Percentiles rank a stretch among this genome's conserved stretches.
Evolutionary conservation across 306 rosid genomes (phyloP).

Genomic region (Canavalia ensiformis): DNA sequence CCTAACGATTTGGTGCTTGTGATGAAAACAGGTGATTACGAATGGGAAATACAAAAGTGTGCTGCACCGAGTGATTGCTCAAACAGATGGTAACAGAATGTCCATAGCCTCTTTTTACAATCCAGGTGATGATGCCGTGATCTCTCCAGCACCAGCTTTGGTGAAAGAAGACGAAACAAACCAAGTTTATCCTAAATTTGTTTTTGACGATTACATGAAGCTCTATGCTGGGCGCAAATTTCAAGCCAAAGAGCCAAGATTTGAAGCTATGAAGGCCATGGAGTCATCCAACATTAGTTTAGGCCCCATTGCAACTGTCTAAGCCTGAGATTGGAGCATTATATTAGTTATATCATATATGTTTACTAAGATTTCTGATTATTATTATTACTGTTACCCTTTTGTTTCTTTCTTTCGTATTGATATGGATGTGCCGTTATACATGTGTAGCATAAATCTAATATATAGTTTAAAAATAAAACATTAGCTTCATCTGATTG

Average conservation of each 20-base stretch:
- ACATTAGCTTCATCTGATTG: constrained; percentile 28
- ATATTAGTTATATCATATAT: constrained; percentile 4
- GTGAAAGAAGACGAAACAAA: constrained; percentile 56
- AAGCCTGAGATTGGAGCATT: constrained; percentile 33
- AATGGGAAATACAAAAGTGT: constrained; percentile 92
- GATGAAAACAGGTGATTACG: constrained; percentile 63
- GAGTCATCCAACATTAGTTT: constrained; percentile 47
- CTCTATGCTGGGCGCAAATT: constrained; percentile 77
- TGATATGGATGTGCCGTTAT: constrained; percentile 3
- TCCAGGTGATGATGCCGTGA: constrained; percentile 81
- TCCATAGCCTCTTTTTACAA: constrained; percentile 91
- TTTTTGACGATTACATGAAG: constrained; percentile 93
- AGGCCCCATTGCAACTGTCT: constrained; percentile 63
- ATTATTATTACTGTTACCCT: background rate
- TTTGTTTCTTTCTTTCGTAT: constrained; percentile 14
- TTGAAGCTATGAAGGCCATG: constrained; percentile 83
- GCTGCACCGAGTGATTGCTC: constrained; percentile 75
- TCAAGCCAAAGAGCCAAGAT: constrained; percentile 87
- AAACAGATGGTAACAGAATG: constrained; percentile 78
- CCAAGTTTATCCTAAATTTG: constrained; percentile 75
- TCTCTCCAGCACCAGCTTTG: constrained; percentile 76
- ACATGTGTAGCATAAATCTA: constrained; percentile 30
- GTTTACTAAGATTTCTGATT: background rate
- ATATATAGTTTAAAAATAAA: constrained; percentile 34
- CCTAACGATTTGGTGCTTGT: background rate